Conservation (phyloP, 164 flowering plant species). For the Umbilicus rupestris region DNA sequence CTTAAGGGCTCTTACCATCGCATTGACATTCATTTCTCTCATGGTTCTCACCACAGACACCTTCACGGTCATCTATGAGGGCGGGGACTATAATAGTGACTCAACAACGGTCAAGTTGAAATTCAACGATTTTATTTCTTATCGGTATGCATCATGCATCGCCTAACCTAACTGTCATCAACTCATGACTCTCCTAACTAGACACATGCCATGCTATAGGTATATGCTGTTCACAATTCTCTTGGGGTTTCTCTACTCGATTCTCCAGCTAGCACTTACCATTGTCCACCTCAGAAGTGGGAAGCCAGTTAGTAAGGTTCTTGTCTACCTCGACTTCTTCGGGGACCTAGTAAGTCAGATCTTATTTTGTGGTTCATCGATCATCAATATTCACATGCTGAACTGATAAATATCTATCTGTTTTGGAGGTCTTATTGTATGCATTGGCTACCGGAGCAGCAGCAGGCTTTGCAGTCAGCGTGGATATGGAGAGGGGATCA, state of each 20-base stretch:
- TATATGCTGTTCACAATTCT: not conserved
- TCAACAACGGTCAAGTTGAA: not conserved
- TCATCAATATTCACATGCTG: no score
- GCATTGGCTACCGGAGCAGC: not conserved
- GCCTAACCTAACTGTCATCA: no score
- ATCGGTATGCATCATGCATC: not conserved
- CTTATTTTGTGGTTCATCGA: no score
- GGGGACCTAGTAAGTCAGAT: not conserved
- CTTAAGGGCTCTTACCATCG: not conserved
- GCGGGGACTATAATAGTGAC: not conserved
- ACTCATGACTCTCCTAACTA: no score
- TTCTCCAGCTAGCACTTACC: not conserved
- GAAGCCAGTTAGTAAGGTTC: not conserved
- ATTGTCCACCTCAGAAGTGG: not conserved
- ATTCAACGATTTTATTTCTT: not conserved
- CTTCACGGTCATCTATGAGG: not conserved
- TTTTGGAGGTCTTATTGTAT: not conserved
- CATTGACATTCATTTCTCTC: not conserved
- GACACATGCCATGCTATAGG: not conserved
- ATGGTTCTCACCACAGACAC: not conserved
- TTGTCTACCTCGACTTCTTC: slow-evolving; percentile 2
- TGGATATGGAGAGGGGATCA: not conserved
- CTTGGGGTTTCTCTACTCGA: not conserved
- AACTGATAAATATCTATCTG: no score
- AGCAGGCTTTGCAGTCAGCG: not conserved